A percentile compares a stretch with the other conserved stretches of the same genome.
phyloP scores from a whole-genome alignment of 306 rosid genomes.

The Arachis stenosperma region DNA sequence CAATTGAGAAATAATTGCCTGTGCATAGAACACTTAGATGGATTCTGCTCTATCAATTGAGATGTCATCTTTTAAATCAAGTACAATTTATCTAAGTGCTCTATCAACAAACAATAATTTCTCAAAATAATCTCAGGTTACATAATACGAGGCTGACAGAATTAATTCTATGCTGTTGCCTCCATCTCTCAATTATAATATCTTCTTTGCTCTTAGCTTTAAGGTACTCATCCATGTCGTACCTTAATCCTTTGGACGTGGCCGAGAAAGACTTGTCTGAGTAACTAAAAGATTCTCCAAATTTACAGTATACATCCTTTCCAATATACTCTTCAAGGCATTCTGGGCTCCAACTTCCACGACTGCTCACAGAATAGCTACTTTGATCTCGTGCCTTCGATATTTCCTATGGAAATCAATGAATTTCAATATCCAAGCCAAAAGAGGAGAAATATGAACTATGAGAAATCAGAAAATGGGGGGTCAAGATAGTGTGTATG shows the following conservation, averaged over 20 bases:
- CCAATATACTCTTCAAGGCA: constrained; percentile 50
- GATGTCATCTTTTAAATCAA: too few relatives aligned
- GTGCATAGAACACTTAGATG: too few relatives aligned
- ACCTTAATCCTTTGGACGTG: constrained; percentile 50
- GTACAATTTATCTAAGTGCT: too few relatives aligned
- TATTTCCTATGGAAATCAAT: constrained; percentile 50
- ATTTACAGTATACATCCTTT: constrained; percentile 50
- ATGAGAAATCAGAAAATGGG: background rate
- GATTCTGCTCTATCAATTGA: too few relatives aligned
- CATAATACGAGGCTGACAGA: constrained; percentile 75
- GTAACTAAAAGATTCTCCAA: constrained; percentile 43
- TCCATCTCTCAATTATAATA: constrained; percentile 65
- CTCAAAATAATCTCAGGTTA: constrained; percentile 50
- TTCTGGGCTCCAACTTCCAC: constrained; percentile 90
- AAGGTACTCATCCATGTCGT: constrained; percentile 72
- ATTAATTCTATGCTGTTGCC: constrained; percentile 61
- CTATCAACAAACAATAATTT: too few relatives aligned
- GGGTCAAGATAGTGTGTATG: background rate
- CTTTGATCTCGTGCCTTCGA: constrained; percentile 45
- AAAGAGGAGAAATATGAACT: constrained; percentile 23
- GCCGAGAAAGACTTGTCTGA: constrained; percentile 39
- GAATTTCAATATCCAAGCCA: constrained; percentile 25
- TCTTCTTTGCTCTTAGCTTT: constrained; percentile 66
- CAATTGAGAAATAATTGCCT: too few relatives aligned
- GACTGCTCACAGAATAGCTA: constrained; percentile 67